Percentiles rank a stretch among this genome's conserved stretches.
Conservation (phyloP, 129 eudicot genomes). For the Centella asiatica region DNA sequence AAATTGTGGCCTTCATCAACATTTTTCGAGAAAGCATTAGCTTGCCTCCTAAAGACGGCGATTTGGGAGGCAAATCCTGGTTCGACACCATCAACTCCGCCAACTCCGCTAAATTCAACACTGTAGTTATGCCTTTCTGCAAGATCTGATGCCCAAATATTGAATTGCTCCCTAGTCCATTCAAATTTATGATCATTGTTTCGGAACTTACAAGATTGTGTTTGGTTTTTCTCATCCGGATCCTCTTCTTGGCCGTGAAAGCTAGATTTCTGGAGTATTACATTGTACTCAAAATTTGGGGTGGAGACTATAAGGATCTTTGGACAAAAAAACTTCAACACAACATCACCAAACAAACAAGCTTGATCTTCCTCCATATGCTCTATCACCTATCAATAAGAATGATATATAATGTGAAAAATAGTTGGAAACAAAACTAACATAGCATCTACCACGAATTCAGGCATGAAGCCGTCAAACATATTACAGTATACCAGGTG, state of each 20-base stretch:
- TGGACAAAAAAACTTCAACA: slow-evolving; percentile 58
- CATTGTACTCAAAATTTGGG: slow-evolving; percentile 93
- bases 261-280: slow-evolving; percentile 61
- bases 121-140: slow-evolving; percentile 50
- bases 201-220: slow-evolving; percentile 66
- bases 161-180: slow-evolving; percentile 87
- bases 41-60: slow-evolving; percentile 62
- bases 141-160: slow-evolving; percentile 63
- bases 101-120: slow-evolving; percentile 83
- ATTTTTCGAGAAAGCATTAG: slow-evolving; percentile 12
- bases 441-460: too few relatives aligned
- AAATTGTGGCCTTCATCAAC: slow-evolving; percentile 15
- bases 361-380: slow-evolving; percentile 95
- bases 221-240: slow-evolving; percentile 42
- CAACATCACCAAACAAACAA: slow-evolving; percentile 63
- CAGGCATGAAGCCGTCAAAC: too few relatives aligned
- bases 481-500: too few relatives aligned
- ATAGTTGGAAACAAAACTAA: background rate
- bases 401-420: background rate
- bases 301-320: slow-evolving; percentile 77
- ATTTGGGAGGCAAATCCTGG: slow-evolving; percentile 97
- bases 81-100: slow-evolving; percentile 63
- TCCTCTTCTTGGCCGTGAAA: slow-evolving; percentile 60
- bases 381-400: slow-evolving; percentile 60
- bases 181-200: slow-evolving; percentile 95